Percentiles rank a stretch among this genome's conserved stretches.
Evolutionary conservation across 352 stramenopile species (phyloP).

Genomic region (Pythium utonaiense): DNA sequence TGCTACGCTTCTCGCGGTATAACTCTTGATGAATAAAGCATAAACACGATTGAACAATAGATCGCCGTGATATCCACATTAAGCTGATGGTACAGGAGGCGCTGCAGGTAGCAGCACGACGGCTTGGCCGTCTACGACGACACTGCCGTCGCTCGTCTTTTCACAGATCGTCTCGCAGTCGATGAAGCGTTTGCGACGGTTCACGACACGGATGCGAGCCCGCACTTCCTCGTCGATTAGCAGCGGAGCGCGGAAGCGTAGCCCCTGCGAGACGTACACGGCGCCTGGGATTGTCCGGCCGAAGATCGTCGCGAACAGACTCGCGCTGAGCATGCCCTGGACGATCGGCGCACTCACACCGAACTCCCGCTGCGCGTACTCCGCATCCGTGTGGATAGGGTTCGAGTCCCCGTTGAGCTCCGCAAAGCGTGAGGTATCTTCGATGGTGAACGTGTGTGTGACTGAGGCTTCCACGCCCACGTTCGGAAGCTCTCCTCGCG

Average conservation of each 20-base stretch:
- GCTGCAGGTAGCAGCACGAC: conserved; percentile 56
- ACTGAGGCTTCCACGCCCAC: conserved; percentile 59
- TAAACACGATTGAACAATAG: conserved; percentile 9
- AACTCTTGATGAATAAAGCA: conserved; percentile 1
- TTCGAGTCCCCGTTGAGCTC: conserved; percentile 69
- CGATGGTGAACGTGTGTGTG: conserved; percentile 53
- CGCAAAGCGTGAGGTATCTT: conserved; percentile 63
- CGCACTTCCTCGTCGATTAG: conserved; percentile 56
- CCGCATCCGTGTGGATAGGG: conserved; percentile 67
- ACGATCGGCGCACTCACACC: conserved; percentile 47
- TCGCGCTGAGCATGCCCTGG: conserved; percentile 75
- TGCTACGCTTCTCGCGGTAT: background rate
- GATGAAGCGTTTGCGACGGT: conserved; percentile 63
- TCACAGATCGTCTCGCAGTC: conserved; percentile 68
- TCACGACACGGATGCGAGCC: conserved; percentile 57
- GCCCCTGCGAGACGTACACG: conserved; percentile 70
- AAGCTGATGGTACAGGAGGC: background rate
- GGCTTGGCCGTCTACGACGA: conserved; percentile 65
- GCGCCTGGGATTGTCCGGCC: conserved; percentile 62
- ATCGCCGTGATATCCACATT: background rate
- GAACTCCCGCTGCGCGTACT: conserved; percentile 25
- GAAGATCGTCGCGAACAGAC: conserved; percentile 84
- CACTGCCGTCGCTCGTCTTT: conserved; percentile 37
- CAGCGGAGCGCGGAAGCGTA: conserved; percentile 63
- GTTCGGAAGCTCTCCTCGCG: conserved; percentile 34